A percentile compares a stretch with the other conserved stretches of the same genome.
These are phyloP conservation scores for Straminergon stramineum DNA, from an alignment of 225 moss, liverwort and hornwort species.

Conservation along the genomic window DNA sequence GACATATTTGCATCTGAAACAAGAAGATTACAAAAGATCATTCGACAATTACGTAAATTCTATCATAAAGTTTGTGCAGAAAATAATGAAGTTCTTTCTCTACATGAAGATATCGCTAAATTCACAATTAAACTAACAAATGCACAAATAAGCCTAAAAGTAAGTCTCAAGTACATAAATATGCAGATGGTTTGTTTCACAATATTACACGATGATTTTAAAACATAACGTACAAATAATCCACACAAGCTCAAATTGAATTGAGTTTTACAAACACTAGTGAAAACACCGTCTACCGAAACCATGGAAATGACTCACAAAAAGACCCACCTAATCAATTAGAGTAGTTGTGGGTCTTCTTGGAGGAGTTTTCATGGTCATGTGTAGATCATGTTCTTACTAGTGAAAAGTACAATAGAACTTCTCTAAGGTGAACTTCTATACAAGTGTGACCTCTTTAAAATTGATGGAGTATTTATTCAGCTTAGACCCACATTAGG, in stretches of 20 bases:
- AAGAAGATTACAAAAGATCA: constrained; percentile 19
- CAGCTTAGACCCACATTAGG: no score
- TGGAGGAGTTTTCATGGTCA: accelerated
- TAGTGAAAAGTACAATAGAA: neutral
- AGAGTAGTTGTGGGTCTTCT: neutral
- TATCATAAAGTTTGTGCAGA: constrained; percentile 8
- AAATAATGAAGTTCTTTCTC: neutral
- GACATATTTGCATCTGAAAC: constrained; percentile 15
- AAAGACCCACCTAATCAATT: neutral
- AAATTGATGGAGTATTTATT: no score
- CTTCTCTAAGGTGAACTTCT: no score
- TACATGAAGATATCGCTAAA: neutral
- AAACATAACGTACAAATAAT: neutral
- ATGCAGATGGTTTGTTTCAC: neutral
- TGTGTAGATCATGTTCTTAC: no score
- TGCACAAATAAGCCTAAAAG: neutral
- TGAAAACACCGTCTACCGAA: neutral
- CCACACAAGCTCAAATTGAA: neutral
- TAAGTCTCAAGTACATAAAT: neutral
- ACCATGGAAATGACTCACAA: neutral
- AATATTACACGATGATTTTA: neutral
- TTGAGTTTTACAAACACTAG: neutral
- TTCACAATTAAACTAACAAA: neutral
- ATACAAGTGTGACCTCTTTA: no score
- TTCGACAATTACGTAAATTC: neutral